These are phyloP conservation scores for Saccharomyces hybrid DNA, from an alignment of 1,139 yeast genomes.

Conservation along the genomic window DNA sequence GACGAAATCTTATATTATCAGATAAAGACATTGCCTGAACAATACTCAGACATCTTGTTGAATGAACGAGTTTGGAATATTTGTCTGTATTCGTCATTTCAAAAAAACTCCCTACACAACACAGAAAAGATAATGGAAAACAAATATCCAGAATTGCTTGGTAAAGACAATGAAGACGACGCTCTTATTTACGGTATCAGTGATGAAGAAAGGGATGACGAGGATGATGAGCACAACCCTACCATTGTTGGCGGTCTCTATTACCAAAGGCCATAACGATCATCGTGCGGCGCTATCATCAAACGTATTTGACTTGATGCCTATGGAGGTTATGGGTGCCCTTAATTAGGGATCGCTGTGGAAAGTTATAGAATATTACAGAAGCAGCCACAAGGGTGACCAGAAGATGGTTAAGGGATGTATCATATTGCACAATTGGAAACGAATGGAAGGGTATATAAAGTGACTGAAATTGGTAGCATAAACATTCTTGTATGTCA, in stretches of 20 bases:
- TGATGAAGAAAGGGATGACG: not conserved
- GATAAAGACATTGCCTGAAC: constrained; percentile 34
- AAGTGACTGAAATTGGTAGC: not conserved
- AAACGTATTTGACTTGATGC: not conserved
- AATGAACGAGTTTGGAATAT: constrained; percentile 18
- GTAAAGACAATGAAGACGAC: not conserved
- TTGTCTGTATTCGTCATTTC: constrained; percentile 12
- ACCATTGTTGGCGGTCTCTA: constrained; percentile 18
- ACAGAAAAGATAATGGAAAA: constrained; percentile 7
- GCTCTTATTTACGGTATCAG: constrained; percentile 1
- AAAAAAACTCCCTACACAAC: constrained; percentile 4
- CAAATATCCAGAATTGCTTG: constrained; percentile 3
- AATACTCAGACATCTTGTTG: constrained; percentile 34
- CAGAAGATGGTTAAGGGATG: not conserved
- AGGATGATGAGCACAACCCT: constrained; percentile 19
- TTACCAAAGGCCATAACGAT: constrained; percentile 2
- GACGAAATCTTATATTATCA: constrained; percentile 30
- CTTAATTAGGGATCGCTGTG: not conserved
- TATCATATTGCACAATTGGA: not conserved
- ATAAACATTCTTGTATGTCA: not conserved
- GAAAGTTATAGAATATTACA: not conserved
- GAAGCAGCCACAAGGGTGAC: not conserved
- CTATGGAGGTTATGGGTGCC: not conserved
- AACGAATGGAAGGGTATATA: not conserved
- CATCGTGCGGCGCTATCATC: not conserved